These are phyloP conservation scores for Phanerochaete carnosa DNA, from an alignment of 768 basidiomycete species.

Conservation along the genomic window DNA sequence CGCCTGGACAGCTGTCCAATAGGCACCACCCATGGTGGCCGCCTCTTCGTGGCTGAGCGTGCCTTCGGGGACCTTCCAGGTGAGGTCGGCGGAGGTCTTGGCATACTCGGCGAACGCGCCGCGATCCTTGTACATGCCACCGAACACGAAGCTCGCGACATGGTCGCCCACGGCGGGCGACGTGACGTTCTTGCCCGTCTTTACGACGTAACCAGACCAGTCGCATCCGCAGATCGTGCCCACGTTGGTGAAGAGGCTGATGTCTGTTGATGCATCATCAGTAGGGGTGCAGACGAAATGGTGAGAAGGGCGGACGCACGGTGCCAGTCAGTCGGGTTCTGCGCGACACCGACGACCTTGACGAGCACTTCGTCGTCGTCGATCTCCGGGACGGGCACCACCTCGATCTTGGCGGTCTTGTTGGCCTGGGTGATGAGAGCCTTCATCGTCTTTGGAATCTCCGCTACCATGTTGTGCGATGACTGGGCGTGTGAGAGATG, in stretches of 20 bases:
- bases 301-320: slow-evolving; percentile 9
- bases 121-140: slow-evolving; percentile 18
- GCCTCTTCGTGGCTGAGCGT: slow-evolving; percentile 20
- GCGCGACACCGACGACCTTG: slow-evolving; percentile 21
- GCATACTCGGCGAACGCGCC: slow-evolving; percentile 30
- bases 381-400: slow-evolving; percentile 19
- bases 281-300: slow-evolving; percentile 10
- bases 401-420: slow-evolving; percentile 13
- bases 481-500: not conserved
- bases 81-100: slow-evolving; percentile 18
- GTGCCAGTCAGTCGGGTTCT: slow-evolving; percentile 25
- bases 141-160: slow-evolving; percentile 25
- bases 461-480: not conserved
- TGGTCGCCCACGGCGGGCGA: slow-evolving; percentile 20
- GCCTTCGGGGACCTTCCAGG: slow-evolving; percentile 19
- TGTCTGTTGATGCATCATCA: slow-evolving; percentile 8
- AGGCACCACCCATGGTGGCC: slow-evolving; percentile 15
- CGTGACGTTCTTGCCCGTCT: slow-evolving; percentile 17
- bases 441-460: slow-evolving; percentile 22
- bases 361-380: slow-evolving; percentile 24
- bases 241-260: slow-evolving; percentile 8
- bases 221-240: slow-evolving; percentile 26
- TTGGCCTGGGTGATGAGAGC: slow-evolving; percentile 15
- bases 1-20: slow-evolving; percentile 23
- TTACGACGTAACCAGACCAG: slow-evolving; percentile 23